Percentiles rank a stretch among this genome's conserved stretches.
Evolutionary conservation across 2,329 filamentous ascomycete genomes (phyloP).

Genomic region (Nannizziopsis barbatae): DNA sequence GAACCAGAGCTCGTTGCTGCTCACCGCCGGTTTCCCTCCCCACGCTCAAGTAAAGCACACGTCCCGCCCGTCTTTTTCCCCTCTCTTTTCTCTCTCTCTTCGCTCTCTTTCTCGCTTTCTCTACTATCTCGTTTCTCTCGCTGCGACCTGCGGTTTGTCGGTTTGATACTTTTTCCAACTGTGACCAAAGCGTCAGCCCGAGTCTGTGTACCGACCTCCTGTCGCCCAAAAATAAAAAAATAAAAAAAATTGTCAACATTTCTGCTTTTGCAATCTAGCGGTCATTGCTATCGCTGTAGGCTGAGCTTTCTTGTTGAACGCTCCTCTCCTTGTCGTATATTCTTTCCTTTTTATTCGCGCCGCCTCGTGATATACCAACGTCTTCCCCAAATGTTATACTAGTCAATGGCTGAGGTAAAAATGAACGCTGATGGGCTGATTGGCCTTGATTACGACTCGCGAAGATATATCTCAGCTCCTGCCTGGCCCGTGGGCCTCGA

Average conservation of each 20-base stretch:
- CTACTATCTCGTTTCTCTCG: slow-evolving; percentile 2
- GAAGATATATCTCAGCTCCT: slow-evolving; percentile 27
- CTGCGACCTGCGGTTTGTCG: slow-evolving; percentile 1
- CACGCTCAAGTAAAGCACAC: slow-evolving; percentile 18
- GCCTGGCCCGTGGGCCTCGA: slow-evolving; percentile 10
- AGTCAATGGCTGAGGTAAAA: slow-evolving; percentile 36
- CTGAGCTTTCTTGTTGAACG: slow-evolving; percentile 1
- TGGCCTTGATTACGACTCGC: slow-evolving; percentile 39
- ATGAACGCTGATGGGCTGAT: slow-evolving; percentile 36
- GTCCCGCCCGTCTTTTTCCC: slow-evolving; percentile 9
- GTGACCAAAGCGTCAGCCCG: neutral
- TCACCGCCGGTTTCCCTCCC: slow-evolving; percentile 34
- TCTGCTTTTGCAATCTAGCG: slow-evolving; percentile 2
- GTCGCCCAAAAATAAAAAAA: neutral
- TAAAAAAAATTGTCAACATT: neutral
- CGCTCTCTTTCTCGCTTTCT: slow-evolving; percentile 22
- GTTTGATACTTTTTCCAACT: neutral
- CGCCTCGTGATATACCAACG: slow-evolving; percentile 1
- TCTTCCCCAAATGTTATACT: slow-evolving; percentile 15
- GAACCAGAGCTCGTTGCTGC: slow-evolving; percentile 26
- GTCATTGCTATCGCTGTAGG: slow-evolving; percentile 1
- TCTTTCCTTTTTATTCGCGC: neutral
- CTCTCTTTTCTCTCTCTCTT: slow-evolving; percentile 9
- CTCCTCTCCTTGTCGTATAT: slow-evolving; percentile 1
- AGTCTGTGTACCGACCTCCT: slow-evolving; percentile 2